Base-by-base conservation (phyloP, 2,329 filamentous ascomycete species). In the Diaporthe sp. region DNA sequence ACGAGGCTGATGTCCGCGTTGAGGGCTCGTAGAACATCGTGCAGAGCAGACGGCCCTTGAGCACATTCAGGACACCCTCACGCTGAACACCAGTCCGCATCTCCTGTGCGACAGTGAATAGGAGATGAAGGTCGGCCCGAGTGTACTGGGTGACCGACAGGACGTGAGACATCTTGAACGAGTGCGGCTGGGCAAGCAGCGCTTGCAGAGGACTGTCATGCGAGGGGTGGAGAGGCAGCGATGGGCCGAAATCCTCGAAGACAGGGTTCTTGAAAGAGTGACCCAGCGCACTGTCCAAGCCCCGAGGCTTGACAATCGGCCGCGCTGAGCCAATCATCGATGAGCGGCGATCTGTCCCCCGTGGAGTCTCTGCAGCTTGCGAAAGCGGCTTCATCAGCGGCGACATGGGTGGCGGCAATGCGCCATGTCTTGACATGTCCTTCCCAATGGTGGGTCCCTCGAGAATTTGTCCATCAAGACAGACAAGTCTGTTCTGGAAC, bases 11-110 rank as follows among this genome's bases (percentile, higher is more conserved):
- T 7, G 97, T 99, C 71, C 97, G 91, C 3, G 97, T 99, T 0
- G 96, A 98, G 2, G 97, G 97, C 88, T 99, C 97, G 84, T 96
- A 99, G 90, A 99, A 99, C 86, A 99, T 92, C 2, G 94, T 97
- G 85, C 93, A 95, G 50, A 99, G 89, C 17, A 99, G 91, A 59
- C 94, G 92, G 37, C 96, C 95, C 79, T 94, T 94, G 76, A 99
- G 91, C 73, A 97, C 89, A 80, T 97, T 93, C 68, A 99, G 88
- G 39, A 97, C 94, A 75, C 97, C 97, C 80, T 97, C 93, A 66
- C 96, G 93, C 85, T 98, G 94, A 39, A 98, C 97, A 71, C 95
- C 96, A 25, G 98, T 90, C 39, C 96, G 94, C 96, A 99, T 98
- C 86, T 99, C 97, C 83, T 98, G 95, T 1, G 97, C 97, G 66